phyloP scores from a whole-genome alignment of 352 stramenopile species.

The Globisporangium radiosum region DNA sequence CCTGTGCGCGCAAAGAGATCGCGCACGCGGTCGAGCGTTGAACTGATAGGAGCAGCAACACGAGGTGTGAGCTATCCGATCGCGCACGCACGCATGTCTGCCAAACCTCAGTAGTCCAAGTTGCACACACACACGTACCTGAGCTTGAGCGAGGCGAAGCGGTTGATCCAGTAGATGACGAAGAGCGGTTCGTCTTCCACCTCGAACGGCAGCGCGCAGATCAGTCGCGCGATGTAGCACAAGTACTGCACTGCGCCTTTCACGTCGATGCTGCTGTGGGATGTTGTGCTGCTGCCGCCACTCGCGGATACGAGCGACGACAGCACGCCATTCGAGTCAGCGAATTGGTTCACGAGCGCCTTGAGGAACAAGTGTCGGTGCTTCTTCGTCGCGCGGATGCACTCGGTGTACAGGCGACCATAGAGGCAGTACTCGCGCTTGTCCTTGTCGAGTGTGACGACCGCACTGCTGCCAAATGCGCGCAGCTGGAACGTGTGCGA shows the following conservation, averaged over 20 bases:
- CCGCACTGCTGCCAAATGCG: slow-evolving; percentile 38
- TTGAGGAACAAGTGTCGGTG: slow-evolving; percentile 56
- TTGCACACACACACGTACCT: slow-evolving; percentile 32
- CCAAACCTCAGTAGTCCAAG: not conserved
- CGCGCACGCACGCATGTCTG: too few species aligned
- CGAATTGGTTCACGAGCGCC: slow-evolving; percentile 69
- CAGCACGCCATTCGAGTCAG: slow-evolving; percentile 38
- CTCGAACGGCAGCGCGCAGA: slow-evolving; percentile 69
- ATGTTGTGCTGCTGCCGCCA: not conserved
- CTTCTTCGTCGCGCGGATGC: slow-evolving; percentile 33
- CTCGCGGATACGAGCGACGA: not conserved
- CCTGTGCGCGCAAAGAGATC: slow-evolving; percentile 35
- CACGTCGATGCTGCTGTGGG: not conserved
- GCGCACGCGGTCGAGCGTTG: slow-evolving; percentile 45
- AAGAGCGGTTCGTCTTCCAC: slow-evolving; percentile 79
- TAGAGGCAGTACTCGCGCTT: slow-evolving; percentile 68
- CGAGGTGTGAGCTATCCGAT: too few species aligned
- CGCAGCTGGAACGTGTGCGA: slow-evolving; percentile 67
- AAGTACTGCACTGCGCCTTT: slow-evolving; percentile 56
- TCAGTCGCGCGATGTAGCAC: slow-evolving; percentile 61
- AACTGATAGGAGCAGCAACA: slow-evolving; percentile 19
- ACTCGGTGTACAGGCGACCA: slow-evolving; percentile 62
- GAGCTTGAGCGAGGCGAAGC: slow-evolving; percentile 71
- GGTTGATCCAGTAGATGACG: slow-evolving; percentile 86
- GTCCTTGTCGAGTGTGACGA: slow-evolving; percentile 58